A percentile compares a stretch with the other conserved stretches of the same genome.
These are phyloP conservation scores for Didymellaceae sp. DNA, from an alignment of 2,329 filamentous ascomycete genomes.

Conservation along the genomic window DNA sequence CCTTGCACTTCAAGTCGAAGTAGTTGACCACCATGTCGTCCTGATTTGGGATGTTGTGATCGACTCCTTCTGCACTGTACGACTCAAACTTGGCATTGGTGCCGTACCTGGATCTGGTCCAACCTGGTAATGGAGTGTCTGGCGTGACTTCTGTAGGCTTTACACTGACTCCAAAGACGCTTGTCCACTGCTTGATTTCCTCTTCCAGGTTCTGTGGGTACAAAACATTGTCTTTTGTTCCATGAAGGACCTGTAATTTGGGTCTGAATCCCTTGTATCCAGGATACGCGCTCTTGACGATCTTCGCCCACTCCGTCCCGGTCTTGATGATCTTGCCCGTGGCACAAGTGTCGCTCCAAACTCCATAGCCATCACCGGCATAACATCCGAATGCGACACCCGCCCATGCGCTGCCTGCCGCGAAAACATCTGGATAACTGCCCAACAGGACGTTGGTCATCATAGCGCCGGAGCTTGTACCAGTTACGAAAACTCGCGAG, in stretches of 20 bases:
- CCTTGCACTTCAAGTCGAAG: constrained; percentile 39
- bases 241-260: constrained; percentile 43
- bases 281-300: constrained; percentile 41
- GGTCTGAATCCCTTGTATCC: constrained; percentile 40
- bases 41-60: constrained; percentile 43
- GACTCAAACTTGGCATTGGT: constrained; percentile 37
- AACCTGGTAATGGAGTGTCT: constrained; percentile 39
- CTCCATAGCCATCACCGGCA: constrained; percentile 38
- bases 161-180: constrained; percentile 35
- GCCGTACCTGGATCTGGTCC: constrained; percentile 40
- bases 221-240: constrained; percentile 33
- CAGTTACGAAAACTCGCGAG: constrained; percentile 42
- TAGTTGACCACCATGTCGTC: constrained; percentile 41
- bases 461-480: constrained; percentile 46
- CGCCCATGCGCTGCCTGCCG: constrained; percentile 43
- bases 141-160: constrained; percentile 29
- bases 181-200: constrained; percentile 46
- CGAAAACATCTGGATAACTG: constrained; percentile 45
- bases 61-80: constrained; percentile 38
- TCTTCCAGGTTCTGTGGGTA: constrained; percentile 45
- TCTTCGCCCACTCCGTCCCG: constrained; percentile 37
- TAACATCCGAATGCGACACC: constrained; percentile 48
- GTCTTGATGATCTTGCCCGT: constrained; percentile 41
- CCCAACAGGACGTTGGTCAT: constrained; percentile 46
- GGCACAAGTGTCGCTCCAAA: constrained; percentile 43